Evolutionary conservation across 129 eudicot genomes (phyloP).

Genomic region (Heracleum sosnowskyi): DNA sequence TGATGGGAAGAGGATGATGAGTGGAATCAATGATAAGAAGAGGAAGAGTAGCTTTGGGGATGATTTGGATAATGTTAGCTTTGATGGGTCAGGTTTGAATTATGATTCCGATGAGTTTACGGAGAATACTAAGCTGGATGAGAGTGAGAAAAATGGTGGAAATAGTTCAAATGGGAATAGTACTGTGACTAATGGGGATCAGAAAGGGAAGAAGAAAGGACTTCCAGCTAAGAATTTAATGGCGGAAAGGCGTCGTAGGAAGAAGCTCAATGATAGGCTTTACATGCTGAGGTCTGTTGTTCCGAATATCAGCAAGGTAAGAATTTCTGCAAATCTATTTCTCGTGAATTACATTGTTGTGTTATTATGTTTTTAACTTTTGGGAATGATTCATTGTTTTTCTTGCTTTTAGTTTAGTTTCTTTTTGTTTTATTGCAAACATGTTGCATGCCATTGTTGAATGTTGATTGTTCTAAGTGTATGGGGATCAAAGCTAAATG

Average conservation of each 20-base stretch:
- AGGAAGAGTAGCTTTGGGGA: slow-evolving; percentile 54
- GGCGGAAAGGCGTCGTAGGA: slow-evolving; percentile 90
- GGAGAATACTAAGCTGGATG: slow-evolving; percentile 30
- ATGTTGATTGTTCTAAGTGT: slow-evolving; percentile 16
- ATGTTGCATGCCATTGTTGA: slow-evolving; percentile 5
- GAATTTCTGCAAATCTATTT: slow-evolving; percentile 21
- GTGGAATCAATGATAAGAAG: slow-evolving; percentile 35
- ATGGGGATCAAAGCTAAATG: slow-evolving; percentile 15
- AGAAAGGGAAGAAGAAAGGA: slow-evolving; percentile 76
- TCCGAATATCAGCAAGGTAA: slow-evolving; percentile 95
- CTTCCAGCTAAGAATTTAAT: slow-evolving; percentile 88
- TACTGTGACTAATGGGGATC: slow-evolving; percentile 39
- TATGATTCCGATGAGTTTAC: slow-evolving; percentile 71
- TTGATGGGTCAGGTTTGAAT: slow-evolving; percentile 60
- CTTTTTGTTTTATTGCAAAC: slow-evolving; percentile 7
- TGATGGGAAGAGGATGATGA: slow-evolving; percentile 11
- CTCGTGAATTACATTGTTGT: slow-evolving; percentile 26
- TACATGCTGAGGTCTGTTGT: slow-evolving; percentile 93
- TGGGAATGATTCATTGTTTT: slow-evolving; percentile 6
- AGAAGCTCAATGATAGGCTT: slow-evolving; percentile 93
- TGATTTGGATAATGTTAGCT: slow-evolving; percentile 62
- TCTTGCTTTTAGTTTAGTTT: background rate
- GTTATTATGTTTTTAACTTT: slow-evolving; percentile 12
- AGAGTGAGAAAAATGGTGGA: slow-evolving; percentile 36
- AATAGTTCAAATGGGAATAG: slow-evolving; percentile 45